These are phyloP conservation scores for Penicillium sp. DNA, from an alignment of 2,329 filamentous ascomycete species.

Conservation along the genomic window DNA sequence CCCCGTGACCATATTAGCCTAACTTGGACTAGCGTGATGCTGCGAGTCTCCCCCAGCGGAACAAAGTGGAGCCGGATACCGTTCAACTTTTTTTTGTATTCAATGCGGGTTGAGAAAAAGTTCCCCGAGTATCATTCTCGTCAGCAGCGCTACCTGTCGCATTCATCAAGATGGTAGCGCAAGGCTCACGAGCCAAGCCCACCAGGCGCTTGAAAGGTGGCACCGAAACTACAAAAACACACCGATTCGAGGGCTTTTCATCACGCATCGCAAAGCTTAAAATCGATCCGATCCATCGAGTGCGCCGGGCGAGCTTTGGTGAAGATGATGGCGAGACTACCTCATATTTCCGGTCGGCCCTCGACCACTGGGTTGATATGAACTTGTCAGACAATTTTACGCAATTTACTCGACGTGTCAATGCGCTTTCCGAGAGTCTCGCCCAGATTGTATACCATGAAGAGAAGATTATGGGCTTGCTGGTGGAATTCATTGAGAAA, in stretches of 20 bases:
- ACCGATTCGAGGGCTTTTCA: conserved; percentile 90
- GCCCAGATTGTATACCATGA: conserved; percentile 91
- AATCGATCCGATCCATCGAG: conserved; percentile 88
- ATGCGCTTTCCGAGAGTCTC: conserved; percentile 82
- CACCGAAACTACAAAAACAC: conserved; percentile 77
- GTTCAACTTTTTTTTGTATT: conserved; percentile 47
- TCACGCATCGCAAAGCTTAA: conserved; percentile 88
- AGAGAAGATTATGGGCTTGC: conserved; percentile 75
- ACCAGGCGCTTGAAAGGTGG: conserved; percentile 68
- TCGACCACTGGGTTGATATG: conserved; percentile 88
- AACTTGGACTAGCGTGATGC: conserved; percentile 13
- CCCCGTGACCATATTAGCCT: conserved; percentile 31
- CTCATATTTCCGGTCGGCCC: conserved; percentile 82
- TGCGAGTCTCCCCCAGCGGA: conserved; percentile 37
- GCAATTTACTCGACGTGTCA: conserved; percentile 73
- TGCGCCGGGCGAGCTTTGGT: conserved; percentile 79
- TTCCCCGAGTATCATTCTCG: conserved; percentile 25
- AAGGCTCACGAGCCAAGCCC: conserved; percentile 70
- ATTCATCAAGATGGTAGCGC: conserved; percentile 49
- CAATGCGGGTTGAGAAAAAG: conserved; percentile 29
- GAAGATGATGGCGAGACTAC: conserved; percentile 73
- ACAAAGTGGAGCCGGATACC: conserved; percentile 34
- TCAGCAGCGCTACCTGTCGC: conserved; percentile 33
- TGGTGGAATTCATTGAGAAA: conserved; percentile 75
- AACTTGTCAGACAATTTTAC: conserved; percentile 84